phyloP scores from a whole-genome alignment of 352 stramenopile species.

The Globisporangium middletonii region DNA sequence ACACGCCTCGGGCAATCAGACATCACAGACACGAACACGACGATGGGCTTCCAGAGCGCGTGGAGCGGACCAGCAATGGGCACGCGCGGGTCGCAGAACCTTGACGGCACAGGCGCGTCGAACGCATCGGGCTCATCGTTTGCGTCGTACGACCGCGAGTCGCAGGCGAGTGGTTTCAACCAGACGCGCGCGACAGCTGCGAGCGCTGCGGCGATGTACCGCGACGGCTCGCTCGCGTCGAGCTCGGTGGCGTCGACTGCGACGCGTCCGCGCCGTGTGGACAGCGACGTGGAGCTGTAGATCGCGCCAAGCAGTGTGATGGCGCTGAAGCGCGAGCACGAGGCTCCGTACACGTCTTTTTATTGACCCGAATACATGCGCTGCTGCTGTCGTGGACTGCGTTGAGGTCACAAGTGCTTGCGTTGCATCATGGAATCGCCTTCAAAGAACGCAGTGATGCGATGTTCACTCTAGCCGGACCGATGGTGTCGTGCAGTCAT shows the following conservation, averaged over 20 bases:
- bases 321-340: no score
- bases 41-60: conserved; percentile 19
- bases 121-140: conserved; percentile 16
- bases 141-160: conserved; percentile 14
- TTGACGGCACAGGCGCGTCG: conserved; percentile 10
- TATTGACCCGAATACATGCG: no score
- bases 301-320: no score
- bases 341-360: no score
- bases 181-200: conserved; percentile 22
- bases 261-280: conserved; percentile 26
- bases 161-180: conserved; percentile 18
- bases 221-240: conserved; percentile 14
- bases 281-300: conserved; percentile 67
- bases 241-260: conserved; percentile 6
- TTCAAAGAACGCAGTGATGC: no score
- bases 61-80: conserved; percentile 8
- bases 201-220: conserved; percentile 11
- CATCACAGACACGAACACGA: conserved; percentile 13
- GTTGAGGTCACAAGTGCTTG: no score
- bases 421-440: no score
- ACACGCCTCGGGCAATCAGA: conserved; percentile 14
- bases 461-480: no score
- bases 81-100: conserved; percentile 9
- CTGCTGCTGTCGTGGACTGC: no score
- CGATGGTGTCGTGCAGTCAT: no score